Conservation (phyloP, 2,329 filamentous ascomycete genomes). For the Hypoxylon sp. region DNA sequence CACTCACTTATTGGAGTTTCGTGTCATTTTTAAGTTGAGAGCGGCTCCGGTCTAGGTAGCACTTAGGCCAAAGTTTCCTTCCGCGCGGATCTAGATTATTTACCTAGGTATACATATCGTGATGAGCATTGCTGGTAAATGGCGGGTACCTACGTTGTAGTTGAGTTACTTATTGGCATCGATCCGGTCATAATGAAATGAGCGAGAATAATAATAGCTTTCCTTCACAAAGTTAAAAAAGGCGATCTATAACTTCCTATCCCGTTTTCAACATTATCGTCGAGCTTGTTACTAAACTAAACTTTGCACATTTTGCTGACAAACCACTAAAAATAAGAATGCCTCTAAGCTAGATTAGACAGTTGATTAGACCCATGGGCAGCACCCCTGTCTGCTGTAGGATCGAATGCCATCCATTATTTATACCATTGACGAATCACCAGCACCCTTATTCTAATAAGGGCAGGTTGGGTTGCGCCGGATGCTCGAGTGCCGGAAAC, state of each 20-base stretch:
- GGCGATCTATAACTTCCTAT: neutral
- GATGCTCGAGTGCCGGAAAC: constrained; percentile 16
- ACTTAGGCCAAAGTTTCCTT: neutral
- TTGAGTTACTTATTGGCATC: neutral
- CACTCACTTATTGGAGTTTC: constrained; percentile 14
- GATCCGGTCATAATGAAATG: neutral
- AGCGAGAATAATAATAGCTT: neutral
- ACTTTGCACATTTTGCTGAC: neutral
- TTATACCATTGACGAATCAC: constrained; percentile 34
- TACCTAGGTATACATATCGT: too few species aligned
- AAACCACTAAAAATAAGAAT: constrained; percentile 14
- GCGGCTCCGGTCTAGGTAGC: constrained; percentile 7
- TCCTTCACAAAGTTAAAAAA: neutral
- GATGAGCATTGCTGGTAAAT: neutral
- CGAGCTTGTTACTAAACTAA: neutral
- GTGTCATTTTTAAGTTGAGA: constrained; percentile 4
- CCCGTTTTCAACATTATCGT: neutral
- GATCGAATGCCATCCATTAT: neutral
- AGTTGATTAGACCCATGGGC: neutral
- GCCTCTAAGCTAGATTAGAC: neutral
- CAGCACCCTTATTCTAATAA: constrained; percentile 30
- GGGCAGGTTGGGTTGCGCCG: constrained; percentile 26
- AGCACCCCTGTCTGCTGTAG: neutral
- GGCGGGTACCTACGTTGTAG: neutral
- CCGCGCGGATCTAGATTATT: neutral